Base-by-base conservation (phyloP, 345 rosid species). In the Melastoma malabathricum region DNA sequence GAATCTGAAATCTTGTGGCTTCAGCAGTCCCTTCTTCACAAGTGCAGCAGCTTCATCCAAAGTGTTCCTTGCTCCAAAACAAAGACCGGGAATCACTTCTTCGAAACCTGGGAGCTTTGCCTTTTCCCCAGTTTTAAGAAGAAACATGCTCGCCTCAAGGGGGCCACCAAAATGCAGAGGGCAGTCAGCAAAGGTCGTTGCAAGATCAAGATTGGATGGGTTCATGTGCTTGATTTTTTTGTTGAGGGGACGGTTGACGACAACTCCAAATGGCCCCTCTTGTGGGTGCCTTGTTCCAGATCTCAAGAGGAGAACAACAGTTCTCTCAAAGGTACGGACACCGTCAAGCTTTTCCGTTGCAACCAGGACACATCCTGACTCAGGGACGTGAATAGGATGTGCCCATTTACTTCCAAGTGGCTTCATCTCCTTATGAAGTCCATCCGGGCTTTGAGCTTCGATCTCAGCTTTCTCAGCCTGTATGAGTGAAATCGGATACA, bases 331-430 rank as follows among this genome's bases (percentile, higher is more conserved):
- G 19, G 92, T 72, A 45, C 74, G 73, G 27, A 84, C 75, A 45
- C 94, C 92, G 14, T 90, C 96, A 25, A 90, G 87, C 75, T 84
- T 86, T 78, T 84, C 89, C 3, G 96, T 90, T 19, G 98, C 98
- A 54, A 90, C 87, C 55, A 90, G 89, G 70, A 90, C 89, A 16
- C 87, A 86, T 18, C 96, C 98, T 5, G 84, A 77, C 76, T 90
- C 98, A 29, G 95, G 98, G 14, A 75, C 77, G 3, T 85, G 75
- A 69, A 90, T 79, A 2, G 98, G 98, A 54, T 90, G 98, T 10
- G 98, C 98, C 98, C 98, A 90, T 59, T 80, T 86, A 50, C 57
- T 34, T 38, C 84, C 70, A 1, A 74, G 71, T 2, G 81, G 72
- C 68, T 77, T 84, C 0, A 85, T 60, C 44, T 71, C 84, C 47